Base-by-base conservation (phyloP, 805 yeast species). In the Schwanniomyces polymorphus region DNA sequence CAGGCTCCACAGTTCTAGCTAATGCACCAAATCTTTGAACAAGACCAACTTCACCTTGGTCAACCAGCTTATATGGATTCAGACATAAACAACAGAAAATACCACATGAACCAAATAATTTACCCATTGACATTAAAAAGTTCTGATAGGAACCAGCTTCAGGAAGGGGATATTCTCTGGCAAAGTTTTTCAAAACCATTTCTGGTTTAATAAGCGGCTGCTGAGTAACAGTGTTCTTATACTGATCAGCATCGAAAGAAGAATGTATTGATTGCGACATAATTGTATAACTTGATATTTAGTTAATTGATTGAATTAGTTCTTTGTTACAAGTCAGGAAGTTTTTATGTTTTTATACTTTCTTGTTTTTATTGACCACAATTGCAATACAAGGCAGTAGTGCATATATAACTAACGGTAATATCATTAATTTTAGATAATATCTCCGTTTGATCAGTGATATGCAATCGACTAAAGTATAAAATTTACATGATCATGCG, bases 41-140 rank as follows among this genome's bases (percentile, higher is more conserved):
- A 47, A 85, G 72, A 11, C 90, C 91, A 46, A 85, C 89, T 48
- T 78, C 69, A 59, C 91, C 91, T 65, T 85, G 88, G 25, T 74
- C 61, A 25, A 85, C 86, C 29, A 73, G 68, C 55, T 75, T 69
- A 67, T 79, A 85, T 7, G 88, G 88, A 58, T 82, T 83, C 7
- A 76, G 63, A 57, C 86, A 81, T 44, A 73, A 57, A 56, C 78
- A 83, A 53, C 89, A 84, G 55, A 79, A 68, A 23, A 76, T 62
- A 43, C 88, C 88, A 44, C 76, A 63, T 4, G 63, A 55, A 31
- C 90, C 90, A 55, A 79, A 71, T 31, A 68, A 48, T 9, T 43
- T 45, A 31, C 90, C 90, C 47, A 70, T 44, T 0, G 55, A 21
- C 33, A 65, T 58, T 29, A 79, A 63, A 33, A 78, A 54, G 2